These are phyloP conservation scores for Logfia minima DNA, from an alignment of 129 eudicot species.

Conservation along the genomic window DNA sequence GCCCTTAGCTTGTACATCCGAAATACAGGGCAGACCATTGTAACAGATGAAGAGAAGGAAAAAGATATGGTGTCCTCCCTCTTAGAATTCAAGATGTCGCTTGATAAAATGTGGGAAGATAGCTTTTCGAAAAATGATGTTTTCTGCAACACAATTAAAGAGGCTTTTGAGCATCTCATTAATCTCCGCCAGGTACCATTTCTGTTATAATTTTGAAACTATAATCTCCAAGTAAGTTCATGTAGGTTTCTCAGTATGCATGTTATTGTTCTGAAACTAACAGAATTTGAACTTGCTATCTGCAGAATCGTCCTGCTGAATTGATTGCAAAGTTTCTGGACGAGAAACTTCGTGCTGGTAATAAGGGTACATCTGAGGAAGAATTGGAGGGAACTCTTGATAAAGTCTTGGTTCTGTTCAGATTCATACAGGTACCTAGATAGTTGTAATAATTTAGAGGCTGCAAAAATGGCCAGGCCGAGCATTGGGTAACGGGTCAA, in stretches of 20 bases:
- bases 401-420: slow-evolving; percentile 88
- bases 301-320: slow-evolving; percentile 97
- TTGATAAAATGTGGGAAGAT: slow-evolving; percentile 94
- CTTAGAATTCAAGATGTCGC: slow-evolving; percentile 74
- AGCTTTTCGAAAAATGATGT: slow-evolving; percentile 87
- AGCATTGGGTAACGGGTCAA: neutral
- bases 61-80: slow-evolving; percentile 92
- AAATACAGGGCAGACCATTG: slow-evolving; percentile 81
- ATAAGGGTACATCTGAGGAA: slow-evolving; percentile 98
- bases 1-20: slow-evolving; percentile 79
- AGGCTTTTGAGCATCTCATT: slow-evolving; percentile 91
- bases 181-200: slow-evolving; percentile 90
- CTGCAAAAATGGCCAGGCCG: neutral
- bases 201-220: neutral
- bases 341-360: slow-evolving; percentile 97
- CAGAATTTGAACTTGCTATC: slow-evolving; percentile 8
- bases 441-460: neutral
- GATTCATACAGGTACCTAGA: slow-evolving; percentile 80
- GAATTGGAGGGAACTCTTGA: slow-evolving; percentile 97
- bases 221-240: slow-evolving; percentile 1
- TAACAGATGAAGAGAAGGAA: slow-evolving; percentile 94
- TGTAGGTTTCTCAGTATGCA: neutral
- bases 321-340: slow-evolving; percentile 94
- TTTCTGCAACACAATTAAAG: slow-evolving; percentile 88
- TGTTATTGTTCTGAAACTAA: slow-evolving; percentile 3